Evolutionary conservation across 2,329 filamentous ascomycete genomes (phyloP).

Genomic region (Cladosporium sp.): DNA sequence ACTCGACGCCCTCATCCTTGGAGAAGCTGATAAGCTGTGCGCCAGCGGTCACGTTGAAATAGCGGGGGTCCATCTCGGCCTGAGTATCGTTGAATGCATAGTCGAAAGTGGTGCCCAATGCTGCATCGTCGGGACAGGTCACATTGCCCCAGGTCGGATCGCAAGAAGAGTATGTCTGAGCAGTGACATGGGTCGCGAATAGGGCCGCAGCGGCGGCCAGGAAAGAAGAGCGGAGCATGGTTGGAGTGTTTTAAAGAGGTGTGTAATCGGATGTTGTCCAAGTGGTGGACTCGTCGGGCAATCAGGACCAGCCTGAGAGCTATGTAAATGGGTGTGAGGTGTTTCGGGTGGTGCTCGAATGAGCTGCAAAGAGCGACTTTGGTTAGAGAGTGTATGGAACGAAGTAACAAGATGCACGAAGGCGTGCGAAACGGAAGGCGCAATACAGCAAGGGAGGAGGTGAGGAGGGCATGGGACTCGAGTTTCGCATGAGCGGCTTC

Average conservation of each 20-base stretch:
- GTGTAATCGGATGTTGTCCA: not conserved
- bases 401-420: slow-evolving; percentile 13
- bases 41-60: slow-evolving; percentile 62
- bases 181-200: slow-evolving; percentile 43
- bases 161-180: slow-evolving; percentile 77
- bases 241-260: not conserved
- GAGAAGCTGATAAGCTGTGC: slow-evolving; percentile 61
- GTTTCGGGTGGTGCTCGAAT: not conserved
- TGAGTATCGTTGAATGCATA: slow-evolving; percentile 65
- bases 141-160: slow-evolving; percentile 67
- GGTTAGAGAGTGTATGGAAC: slow-evolving; percentile 17
- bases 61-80: slow-evolving; percentile 47
- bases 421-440: slow-evolving; percentile 2
- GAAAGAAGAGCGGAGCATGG: slow-evolving; percentile 27
- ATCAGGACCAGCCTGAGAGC: slow-evolving; percentile 19
- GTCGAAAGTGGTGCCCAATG: slow-evolving; percentile 64
- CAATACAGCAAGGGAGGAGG: slow-evolving; percentile 15
- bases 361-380: slow-evolving; percentile 21
- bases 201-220: slow-evolving; percentile 28
- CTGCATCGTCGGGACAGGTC: slow-evolving; percentile 68
- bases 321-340: slow-evolving; percentile 12
- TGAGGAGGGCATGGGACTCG: not conserved
- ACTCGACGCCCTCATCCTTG: slow-evolving; percentile 59
- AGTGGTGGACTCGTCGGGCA: not conserved
- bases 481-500: slow-evolving; percentile 12